A percentile compares a stretch with the other conserved stretches of the same genome.
Evolutionary conservation across 2,329 filamentous ascomycete species (phyloP).

Genomic region (Ophiocordyceps unilateralis): DNA sequence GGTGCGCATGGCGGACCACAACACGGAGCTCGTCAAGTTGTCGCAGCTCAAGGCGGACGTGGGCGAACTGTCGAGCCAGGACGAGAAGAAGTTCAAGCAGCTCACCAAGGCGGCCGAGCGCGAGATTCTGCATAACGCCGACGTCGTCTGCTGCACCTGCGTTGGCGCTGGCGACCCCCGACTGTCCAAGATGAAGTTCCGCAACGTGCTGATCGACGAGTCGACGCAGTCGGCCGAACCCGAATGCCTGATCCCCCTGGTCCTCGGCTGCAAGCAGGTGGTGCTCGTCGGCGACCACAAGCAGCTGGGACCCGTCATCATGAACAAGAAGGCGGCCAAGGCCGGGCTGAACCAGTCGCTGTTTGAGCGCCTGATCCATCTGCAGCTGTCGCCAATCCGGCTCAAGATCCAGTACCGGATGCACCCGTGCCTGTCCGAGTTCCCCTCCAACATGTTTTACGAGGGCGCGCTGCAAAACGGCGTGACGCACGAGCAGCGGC

Average conservation of each 20-base stretch:
- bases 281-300: slow-evolving; percentile 98
- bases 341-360: slow-evolving; percentile 96
- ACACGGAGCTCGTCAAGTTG: slow-evolving; percentile 81
- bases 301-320: slow-evolving; percentile 93
- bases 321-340: slow-evolving; percentile 99
- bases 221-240: slow-evolving; percentile 96
- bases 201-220: slow-evolving; percentile 94
- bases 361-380: slow-evolving; percentile 86
- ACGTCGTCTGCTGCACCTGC: slow-evolving; percentile 97
- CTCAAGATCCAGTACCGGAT: slow-evolving; percentile 97
- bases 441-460: slow-evolving; percentile 99
- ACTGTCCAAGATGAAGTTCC: slow-evolving; percentile 92
- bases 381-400: slow-evolving; percentile 80
- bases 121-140: slow-evolving; percentile 85
- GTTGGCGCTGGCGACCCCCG: slow-evolving; percentile 93
- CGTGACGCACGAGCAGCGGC: slow-evolving; percentile 73
- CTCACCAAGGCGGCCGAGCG: slow-evolving; percentile 85
- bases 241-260: slow-evolving; percentile 96
- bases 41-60: slow-evolving; percentile 83
- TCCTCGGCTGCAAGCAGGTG: slow-evolving; percentile 94
- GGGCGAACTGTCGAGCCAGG: slow-evolving; percentile 81
- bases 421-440: slow-evolving; percentile 93
- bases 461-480: slow-evolving; percentile 94
- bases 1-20: slow-evolving; percentile 93
- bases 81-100: slow-evolving; percentile 97